Conservation (phyloP, 2,329 filamentous ascomycete genomes). For the Cytospora leucostoma region DNA sequence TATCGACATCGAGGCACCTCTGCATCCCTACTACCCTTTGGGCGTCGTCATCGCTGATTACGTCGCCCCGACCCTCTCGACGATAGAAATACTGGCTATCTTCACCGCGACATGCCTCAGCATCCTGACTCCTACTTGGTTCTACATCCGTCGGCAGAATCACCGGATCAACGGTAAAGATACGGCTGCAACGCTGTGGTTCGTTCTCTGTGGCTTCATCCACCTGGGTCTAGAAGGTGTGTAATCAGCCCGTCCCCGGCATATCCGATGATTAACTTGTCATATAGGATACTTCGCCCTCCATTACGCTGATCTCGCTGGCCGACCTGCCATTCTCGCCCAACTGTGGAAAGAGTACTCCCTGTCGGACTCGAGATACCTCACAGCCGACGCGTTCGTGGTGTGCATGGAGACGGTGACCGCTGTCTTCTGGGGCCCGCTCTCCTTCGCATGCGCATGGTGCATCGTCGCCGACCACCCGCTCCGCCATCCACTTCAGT, state of each 20-base stretch:
- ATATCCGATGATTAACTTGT: constrained; percentile 28
- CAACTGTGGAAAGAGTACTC: constrained; percentile 62
- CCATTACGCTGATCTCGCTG: constrained; percentile 45
- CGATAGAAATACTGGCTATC: constrained; percentile 57
- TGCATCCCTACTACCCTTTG: constrained; percentile 72
- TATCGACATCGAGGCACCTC: neutral
- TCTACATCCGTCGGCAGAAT: neutral
- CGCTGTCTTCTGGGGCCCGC: constrained; percentile 54
- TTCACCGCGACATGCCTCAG: constrained; percentile 59
- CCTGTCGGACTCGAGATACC: constrained; percentile 57
- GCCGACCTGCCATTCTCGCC: constrained; percentile 47
- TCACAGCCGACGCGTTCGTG: constrained; percentile 54
- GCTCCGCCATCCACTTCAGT: constrained; percentile 51
- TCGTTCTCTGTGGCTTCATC: constrained; percentile 65
- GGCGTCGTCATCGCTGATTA: constrained; percentile 64
- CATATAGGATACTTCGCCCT: constrained; percentile 50
- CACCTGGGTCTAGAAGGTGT: constrained; percentile 47
- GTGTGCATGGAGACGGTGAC: constrained; percentile 59
- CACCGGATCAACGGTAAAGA: constrained; percentile 57
- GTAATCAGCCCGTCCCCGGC: neutral
- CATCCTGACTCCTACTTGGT: constrained; percentile 48
- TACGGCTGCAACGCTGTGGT: constrained; percentile 69
- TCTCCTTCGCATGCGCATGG: constrained; percentile 51
- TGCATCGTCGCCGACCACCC: constrained; percentile 47
- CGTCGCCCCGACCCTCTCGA: constrained; percentile 64